These are phyloP conservation scores for Hyaloperonospora brassicae DNA, from an alignment of 352 stramenopile species.

Conservation along the genomic window DNA sequence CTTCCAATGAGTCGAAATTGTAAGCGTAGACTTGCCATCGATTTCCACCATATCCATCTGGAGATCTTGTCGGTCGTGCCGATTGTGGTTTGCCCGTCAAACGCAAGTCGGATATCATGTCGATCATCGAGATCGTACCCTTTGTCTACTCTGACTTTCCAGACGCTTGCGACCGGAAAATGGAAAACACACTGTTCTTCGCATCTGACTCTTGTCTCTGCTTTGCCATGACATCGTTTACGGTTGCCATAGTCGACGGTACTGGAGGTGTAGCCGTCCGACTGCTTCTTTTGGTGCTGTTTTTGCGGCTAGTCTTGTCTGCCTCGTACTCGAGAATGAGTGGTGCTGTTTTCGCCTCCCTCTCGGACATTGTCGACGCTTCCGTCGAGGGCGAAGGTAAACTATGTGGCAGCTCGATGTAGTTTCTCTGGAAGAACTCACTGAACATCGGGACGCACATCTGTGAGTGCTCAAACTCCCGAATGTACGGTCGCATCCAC, in stretches of 20 bases:
- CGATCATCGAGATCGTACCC: too few relatives aligned
- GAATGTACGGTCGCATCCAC: constrained; percentile 70
- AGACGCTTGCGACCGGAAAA: constrained; percentile 16
- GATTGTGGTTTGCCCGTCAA: too few relatives aligned
- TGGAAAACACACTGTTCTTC: constrained; percentile 20
- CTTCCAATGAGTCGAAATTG: too few relatives aligned
- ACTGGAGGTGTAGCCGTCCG: constrained; percentile 10
- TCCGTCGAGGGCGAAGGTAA: constrained; percentile 9
- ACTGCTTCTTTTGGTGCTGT: constrained; percentile 7
- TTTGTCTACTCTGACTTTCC: constrained; percentile 15
- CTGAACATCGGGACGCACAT: constrained; percentile 51
- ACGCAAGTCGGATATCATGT: too few relatives aligned
- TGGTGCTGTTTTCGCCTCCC: constrained; percentile 12
- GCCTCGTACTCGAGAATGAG: constrained; percentile 29
- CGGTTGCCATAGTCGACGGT: constrained; percentile 22
- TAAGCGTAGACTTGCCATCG: too few relatives aligned
- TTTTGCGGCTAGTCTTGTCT: constrained; percentile 18
- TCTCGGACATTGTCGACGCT: constrained; percentile 3
- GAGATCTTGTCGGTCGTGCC: too few relatives aligned
- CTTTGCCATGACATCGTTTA: constrained; percentile 26
- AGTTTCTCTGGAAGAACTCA: constrained; percentile 62
- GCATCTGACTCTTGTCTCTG: constrained; percentile 17
- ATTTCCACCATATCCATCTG: too few relatives aligned
- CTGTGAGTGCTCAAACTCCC: constrained; percentile 60
- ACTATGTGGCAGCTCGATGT: constrained; percentile 28